Evolutionary conservation across 176 grass and related monocot species (phyloP).

Genomic region (Aegilops sharonensis): DNA sequence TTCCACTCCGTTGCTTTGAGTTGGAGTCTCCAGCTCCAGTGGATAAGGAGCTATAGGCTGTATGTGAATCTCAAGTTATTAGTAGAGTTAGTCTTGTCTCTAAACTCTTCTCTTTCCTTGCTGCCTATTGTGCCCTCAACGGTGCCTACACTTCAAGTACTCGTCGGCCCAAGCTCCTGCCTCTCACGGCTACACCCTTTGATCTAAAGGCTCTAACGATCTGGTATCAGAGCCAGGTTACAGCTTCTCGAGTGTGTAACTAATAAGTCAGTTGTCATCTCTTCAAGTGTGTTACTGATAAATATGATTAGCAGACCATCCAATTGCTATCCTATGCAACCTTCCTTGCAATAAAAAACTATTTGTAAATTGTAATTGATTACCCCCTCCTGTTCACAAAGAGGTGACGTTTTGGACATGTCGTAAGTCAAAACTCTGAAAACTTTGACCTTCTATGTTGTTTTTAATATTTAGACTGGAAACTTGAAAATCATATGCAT

Average conservation of each 20-base stretch:
- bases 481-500: neutral
- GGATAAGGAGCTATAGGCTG: neutral
- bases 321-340: neutral
- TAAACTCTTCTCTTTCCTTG: neutral
- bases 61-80: neutral
- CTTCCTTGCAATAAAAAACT: neutral
- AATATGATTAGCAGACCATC: neutral
- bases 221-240: neutral
- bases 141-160: neutral
- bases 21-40: neutral
- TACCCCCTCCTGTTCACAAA: neutral
- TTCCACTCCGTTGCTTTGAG: neutral
- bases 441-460: neutral
- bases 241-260: neutral
- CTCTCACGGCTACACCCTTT: neutral
- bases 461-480: neutral
- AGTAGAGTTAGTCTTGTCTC: neutral
- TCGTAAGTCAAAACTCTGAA: neutral
- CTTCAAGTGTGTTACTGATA: neutral
- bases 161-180: neutral
- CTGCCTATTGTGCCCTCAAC: neutral
- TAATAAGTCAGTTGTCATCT: neutral
- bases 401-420: neutral
- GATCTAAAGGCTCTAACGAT: too few relatives aligned
- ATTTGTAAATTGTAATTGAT: neutral